Base-by-base conservation (phyloP, 148 eudicot species). In the Spergularia bocconei region DNA sequence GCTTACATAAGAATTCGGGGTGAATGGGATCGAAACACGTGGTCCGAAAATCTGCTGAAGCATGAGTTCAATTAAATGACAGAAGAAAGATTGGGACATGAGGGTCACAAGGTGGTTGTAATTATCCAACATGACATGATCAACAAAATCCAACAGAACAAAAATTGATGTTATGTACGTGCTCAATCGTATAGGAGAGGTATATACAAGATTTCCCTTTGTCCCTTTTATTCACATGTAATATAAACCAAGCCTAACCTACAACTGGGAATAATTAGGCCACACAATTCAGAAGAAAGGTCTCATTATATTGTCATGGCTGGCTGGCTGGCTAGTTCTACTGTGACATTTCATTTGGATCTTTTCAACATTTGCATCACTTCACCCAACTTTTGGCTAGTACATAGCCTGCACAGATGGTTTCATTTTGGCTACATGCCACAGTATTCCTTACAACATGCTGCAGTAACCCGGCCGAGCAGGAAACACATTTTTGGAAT, bases 151-250 rank as follows among this genome's bases (percentile, higher is more conserved):
- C 19, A 47, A 13, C 23, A 69, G 62, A 51, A 44, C 48, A 67
- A 38, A 58, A 23, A 65, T 65, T 57, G 59, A 69, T 69, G 74
- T 76, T 47, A 6, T 44, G 48, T 47, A 6, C 6, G 48, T 44
- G 48, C 48, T 6, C 48, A 9, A 23, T 23, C 25, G 25, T 23
- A 23, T 44, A 44, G 10, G 48, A 44, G 79, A 60, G 55, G 74
- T 60, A 64, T 70, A 53, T 50, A 52, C 69, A 69, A 69, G 74
- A 61, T 69, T 61, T 77, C 59, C 62, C 69, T 77, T 70, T 77
- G 79, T 77, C 74, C 69, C 74, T 52, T 69, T 59, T 61, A 67
- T 69, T 70, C 74, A 77, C 79, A 69, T 77, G 79, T 68, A 66
- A 60, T 33, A 77, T 77, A 70, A 77, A 77, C 53, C 74, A 51